A percentile compares a stretch with the other conserved stretches of the same genome.
phyloP scores from a whole-genome alignment of 139 green algal genomes.

The Desmodesmus armatus region DNA sequence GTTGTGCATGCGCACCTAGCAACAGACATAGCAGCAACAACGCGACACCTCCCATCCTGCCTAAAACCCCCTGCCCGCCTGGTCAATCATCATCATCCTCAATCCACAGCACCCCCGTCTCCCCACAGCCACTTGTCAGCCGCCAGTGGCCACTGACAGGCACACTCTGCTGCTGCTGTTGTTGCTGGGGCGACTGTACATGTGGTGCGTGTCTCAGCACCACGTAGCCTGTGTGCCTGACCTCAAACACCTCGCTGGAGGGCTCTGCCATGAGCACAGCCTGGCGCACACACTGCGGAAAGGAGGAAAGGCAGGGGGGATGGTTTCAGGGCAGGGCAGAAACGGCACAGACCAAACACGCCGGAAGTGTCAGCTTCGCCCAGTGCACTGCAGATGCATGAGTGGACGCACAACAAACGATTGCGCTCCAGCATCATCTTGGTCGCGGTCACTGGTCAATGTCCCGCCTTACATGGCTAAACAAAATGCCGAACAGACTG shows the following conservation, averaged over 20 bases:
- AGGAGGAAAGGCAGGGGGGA: neutral
- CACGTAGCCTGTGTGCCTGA: conserved; percentile 55
- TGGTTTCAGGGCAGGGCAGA: neutral
- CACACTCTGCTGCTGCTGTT: neutral
- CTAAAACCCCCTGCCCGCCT: no score
- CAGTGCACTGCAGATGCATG: neutral
- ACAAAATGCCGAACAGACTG: neutral
- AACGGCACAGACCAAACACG: neutral
- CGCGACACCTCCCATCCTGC: no score
- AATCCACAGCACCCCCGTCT: conserved; percentile 34
- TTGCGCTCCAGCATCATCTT: neutral
- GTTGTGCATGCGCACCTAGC: no score
- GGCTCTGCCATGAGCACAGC: conserved; percentile 56
- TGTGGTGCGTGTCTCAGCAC: no score
- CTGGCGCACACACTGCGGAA: conserved; percentile 51
- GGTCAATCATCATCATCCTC: conserved; percentile 42
- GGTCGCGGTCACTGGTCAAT: neutral
- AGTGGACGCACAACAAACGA: neutral
- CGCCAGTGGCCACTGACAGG: neutral
- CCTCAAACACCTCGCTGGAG: conserved; percentile 55
- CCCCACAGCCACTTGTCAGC: conserved; percentile 3
- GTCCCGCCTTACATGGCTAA: neutral
- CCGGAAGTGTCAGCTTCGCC: neutral
- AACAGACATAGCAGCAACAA: no score
- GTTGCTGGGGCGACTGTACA: conserved; percentile 22